phyloP scores from a whole-genome alignment of 805 yeast genomes.

The Ogataea ramenticola region DNA sequence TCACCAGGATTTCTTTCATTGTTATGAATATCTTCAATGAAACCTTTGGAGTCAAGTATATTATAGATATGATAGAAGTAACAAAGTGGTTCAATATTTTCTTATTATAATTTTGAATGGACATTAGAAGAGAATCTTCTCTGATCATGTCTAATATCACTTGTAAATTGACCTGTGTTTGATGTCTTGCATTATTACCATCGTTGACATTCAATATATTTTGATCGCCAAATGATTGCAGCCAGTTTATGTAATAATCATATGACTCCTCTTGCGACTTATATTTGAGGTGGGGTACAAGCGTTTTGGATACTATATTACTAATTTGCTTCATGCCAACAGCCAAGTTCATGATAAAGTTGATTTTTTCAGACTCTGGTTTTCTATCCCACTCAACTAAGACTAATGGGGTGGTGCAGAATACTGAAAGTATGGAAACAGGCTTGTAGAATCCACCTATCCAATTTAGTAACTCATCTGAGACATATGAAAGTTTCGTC shows the following conservation, averaged over 20 bases:
- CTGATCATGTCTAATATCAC: slow-evolving; percentile 13
- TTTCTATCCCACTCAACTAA: slow-evolving; percentile 15
- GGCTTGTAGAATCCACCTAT: slow-evolving; percentile 16
- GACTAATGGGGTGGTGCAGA: slow-evolving; percentile 5
- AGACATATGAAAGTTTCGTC: not conserved
- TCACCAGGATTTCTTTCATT: slow-evolving; percentile 20
- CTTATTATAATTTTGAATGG: slow-evolving; percentile 3
- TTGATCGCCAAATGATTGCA: slow-evolving; percentile 9
- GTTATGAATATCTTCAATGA: slow-evolving; percentile 16
- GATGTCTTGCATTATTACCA: not conserved
- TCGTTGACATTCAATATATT: slow-evolving; percentile 2
- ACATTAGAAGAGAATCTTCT: slow-evolving; percentile 12
- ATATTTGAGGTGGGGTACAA: slow-evolving; percentile 16
- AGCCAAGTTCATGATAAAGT: slow-evolving; percentile 9
- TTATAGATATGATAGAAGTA: slow-evolving; percentile 10
- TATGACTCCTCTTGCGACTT: slow-evolving; percentile 6
- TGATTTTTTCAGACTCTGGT: slow-evolving; percentile 13
- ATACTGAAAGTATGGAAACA: slow-evolving; percentile 7
- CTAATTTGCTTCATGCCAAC: slow-evolving; percentile 2
- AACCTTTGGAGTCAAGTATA: slow-evolving; percentile 19
- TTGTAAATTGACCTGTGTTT: slow-evolving; percentile 4
- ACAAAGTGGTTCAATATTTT: slow-evolving; percentile 9
- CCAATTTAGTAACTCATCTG: slow-evolving; percentile 14
- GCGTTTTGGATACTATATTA: slow-evolving; percentile 6
- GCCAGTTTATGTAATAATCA: slow-evolving; percentile 14